These are phyloP conservation scores for Botrytis pseudocinerea DNA, from an alignment of 2,329 filamentous ascomycete species.

Conservation along the genomic window DNA sequence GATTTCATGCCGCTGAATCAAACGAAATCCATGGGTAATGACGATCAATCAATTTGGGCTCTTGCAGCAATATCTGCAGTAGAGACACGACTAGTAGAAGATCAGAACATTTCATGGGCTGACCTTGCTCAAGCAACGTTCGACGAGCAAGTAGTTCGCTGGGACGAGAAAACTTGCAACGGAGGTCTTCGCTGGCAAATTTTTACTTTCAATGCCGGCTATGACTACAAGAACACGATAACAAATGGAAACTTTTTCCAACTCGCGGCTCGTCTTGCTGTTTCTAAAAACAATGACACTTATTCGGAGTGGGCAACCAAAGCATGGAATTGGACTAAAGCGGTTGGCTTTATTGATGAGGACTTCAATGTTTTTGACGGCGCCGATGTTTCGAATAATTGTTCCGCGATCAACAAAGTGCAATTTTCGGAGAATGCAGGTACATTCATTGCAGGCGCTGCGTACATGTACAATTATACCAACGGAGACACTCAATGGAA, in stretches of 20 bases:
- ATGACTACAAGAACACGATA: conserved; percentile 70
- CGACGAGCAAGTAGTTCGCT: conserved; percentile 64
- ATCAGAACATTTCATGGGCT: conserved; percentile 50
- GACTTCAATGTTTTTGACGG: conserved; percentile 66
- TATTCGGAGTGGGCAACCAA: conserved; percentile 64
- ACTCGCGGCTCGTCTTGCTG: conserved; percentile 66
- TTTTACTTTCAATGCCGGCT: conserved; percentile 70
- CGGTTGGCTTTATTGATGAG: conserved; percentile 59
- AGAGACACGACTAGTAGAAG: conserved; percentile 61
- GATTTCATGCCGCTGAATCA: conserved; percentile 63
- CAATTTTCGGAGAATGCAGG: conserved; percentile 70
- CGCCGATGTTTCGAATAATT: conserved; percentile 55
- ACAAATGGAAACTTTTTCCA: conserved; percentile 66
- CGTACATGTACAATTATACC: conserved; percentile 64
- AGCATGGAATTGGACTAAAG: conserved; percentile 61
- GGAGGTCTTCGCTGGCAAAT: conserved; percentile 80
- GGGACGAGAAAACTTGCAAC: conserved; percentile 63
- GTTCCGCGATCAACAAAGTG: conserved; percentile 59
- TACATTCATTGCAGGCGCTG: conserved; percentile 61
- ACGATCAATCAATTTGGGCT: conserved; percentile 72
- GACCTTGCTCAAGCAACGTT: conserved; percentile 66
- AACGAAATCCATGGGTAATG: conserved; percentile 63
- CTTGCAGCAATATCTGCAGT: conserved; percentile 67
- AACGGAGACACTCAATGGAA: conserved; percentile 50
- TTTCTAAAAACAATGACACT: conserved; percentile 66